Conservation (phyloP, 805 yeast genomes). For the Suhomyces tanzawaensis region DNA sequence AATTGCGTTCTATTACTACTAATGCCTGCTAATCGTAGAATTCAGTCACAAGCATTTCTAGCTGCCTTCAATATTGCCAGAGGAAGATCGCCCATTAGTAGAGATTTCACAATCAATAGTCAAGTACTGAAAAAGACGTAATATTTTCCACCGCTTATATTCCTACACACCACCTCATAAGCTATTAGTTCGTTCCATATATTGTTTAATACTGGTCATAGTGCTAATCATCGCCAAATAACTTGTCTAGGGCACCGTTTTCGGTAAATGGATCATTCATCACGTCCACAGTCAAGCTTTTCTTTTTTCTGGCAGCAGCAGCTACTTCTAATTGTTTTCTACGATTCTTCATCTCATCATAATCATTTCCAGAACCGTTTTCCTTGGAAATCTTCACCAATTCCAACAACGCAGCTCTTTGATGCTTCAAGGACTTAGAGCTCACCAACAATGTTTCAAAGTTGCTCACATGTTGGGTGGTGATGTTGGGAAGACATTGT, state of each 20-base stretch:
- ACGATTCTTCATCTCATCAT: conserved; percentile 46
- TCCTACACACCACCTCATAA: too few species aligned
- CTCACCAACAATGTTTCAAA: conserved; percentile 63
- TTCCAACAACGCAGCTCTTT: conserved; percentile 74
- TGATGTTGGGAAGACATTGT: conserved; percentile 51
- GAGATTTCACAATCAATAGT: too few species aligned
- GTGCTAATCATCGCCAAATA: conserved; percentile 50
- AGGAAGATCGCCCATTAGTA: too few species aligned
- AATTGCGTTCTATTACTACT: too few species aligned
- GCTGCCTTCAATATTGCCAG: too few species aligned
- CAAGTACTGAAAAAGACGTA: too few species aligned
- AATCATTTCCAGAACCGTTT: conserved; percentile 28
- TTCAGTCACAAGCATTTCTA: too few species aligned
- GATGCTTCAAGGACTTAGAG: conserved; percentile 72
- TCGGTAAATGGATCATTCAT: conserved; percentile 73
- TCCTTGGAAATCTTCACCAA: conserved; percentile 65
- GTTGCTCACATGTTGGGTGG: conserved; percentile 54
- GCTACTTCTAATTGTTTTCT: conserved; percentile 54
- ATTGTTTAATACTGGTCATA: too few species aligned
- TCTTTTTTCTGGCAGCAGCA: conserved; percentile 48
- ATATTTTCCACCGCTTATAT: too few species aligned
- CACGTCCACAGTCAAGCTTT: conserved; percentile 43
- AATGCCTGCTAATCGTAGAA: too few species aligned
- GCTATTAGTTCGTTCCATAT: too few species aligned
- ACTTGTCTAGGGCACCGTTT: conserved; percentile 60